Evolutionary conservation across 805 yeast genomes (phyloP).

Genomic region (Hermanozyma aechmeae): DNA sequence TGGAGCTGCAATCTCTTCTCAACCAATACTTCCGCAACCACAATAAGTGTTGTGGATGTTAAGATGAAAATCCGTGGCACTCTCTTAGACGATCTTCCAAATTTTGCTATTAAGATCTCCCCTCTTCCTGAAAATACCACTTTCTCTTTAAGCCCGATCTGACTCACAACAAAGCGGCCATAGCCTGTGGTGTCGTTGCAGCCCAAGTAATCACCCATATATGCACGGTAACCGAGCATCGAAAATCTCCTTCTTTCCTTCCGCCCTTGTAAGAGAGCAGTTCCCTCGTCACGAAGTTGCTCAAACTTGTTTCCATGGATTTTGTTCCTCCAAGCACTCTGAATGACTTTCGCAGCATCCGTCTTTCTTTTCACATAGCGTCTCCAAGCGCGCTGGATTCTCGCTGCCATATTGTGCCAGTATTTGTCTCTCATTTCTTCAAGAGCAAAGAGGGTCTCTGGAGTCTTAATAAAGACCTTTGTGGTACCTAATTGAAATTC

Average conservation of each 20-base stretch:
- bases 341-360: constrained; percentile 78
- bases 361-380: constrained; percentile 69
- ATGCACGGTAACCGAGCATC: constrained; percentile 78
- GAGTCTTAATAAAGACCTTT: constrained; percentile 91
- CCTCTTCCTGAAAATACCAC: constrained; percentile 78
- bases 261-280: constrained; percentile 54
- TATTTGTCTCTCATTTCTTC: constrained; percentile 95
- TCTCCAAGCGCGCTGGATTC: constrained; percentile 96
- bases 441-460: constrained; percentile 90
- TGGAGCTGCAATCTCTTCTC: constrained; percentile 47
- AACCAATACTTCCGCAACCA: constrained; percentile 64
- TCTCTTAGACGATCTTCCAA: constrained; percentile 86
- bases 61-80: constrained; percentile 64
- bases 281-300: constrained; percentile 80
- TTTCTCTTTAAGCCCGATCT: constrained; percentile 58
- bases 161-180: constrained; percentile 67
- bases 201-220: constrained; percentile 87
- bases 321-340: constrained; percentile 73
- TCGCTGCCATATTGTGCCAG: constrained; percentile 97
- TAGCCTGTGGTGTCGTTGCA: constrained; percentile 63
- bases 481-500: constrained; percentile 91
- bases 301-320: constrained; percentile 76
- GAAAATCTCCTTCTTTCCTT: constrained; percentile 90
- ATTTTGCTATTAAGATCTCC: constrained; percentile 72
- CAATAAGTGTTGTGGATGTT: constrained; percentile 51